Conservation (phyloP, 225 moss, liverwort and hornwort species). For the Bryum argenteum region DNA sequence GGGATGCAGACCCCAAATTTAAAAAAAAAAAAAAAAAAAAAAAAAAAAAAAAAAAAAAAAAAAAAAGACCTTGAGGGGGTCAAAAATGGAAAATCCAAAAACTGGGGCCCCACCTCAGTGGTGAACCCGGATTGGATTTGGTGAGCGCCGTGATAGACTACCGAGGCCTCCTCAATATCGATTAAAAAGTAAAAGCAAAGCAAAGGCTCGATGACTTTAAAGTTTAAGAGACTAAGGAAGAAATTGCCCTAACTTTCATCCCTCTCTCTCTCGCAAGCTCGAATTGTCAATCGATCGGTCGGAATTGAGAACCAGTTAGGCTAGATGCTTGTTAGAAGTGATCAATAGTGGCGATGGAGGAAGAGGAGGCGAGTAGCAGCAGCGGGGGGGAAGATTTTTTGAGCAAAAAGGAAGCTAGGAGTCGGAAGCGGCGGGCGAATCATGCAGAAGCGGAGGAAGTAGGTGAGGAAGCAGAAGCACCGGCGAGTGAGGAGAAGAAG, state of each 20-base stretch:
- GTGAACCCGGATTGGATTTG: no score
- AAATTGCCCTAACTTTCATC: not conserved
- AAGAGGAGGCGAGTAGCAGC: conserved; percentile 42
- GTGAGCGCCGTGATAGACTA: no score
- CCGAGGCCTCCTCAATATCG: no score
- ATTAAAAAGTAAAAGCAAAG: no score
- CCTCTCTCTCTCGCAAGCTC: not conserved
- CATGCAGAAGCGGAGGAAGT: conserved; percentile 13
- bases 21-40: no score
- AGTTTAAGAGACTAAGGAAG: not conserved
- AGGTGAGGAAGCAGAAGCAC: conserved; percentile 9
- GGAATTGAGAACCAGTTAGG: no score
- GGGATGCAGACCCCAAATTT: no score
- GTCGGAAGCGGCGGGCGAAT: conserved; percentile 51
- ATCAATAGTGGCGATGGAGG: conserved; percentile 34
- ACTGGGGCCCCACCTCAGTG: no score
- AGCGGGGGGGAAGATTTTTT: conserved; percentile 41
- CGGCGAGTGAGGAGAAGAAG: conserved; percentile 22
- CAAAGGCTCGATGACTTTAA: not conserved
- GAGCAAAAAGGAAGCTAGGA: conserved; percentile 50
- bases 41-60: no score
- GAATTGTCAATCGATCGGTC: not conserved
- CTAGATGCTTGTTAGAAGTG: not conserved
- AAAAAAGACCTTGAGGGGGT: no score
- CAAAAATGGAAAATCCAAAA: no score